Conservation (phyloP, 1,284 basidiomycete genomes). For the Inonotus obliquus region DNA sequence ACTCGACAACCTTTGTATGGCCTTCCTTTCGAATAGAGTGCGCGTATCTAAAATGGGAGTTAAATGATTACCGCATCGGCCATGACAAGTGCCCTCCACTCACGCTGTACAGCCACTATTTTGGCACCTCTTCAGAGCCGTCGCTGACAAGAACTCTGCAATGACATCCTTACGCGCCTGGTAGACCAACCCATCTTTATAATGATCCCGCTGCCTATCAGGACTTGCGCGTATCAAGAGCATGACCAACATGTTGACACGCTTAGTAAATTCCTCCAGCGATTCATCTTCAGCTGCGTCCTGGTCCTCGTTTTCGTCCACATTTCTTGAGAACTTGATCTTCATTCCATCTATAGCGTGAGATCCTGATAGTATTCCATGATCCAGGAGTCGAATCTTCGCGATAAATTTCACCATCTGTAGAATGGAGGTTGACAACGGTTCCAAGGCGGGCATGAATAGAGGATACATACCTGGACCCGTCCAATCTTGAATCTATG, state of each 20-base stretch:
- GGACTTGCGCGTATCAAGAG: conserved; percentile 47
- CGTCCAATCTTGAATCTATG: conserved; percentile 86
- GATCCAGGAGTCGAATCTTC: conserved; percentile 86
- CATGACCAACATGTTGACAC: conserved; percentile 74
- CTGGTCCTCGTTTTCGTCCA: conserved; percentile 36
- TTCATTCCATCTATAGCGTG: conserved; percentile 67
- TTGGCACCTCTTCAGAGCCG: conserved; percentile 69
- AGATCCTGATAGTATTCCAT: conserved; percentile 83
- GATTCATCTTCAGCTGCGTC: conserved; percentile 46
- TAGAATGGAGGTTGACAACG: neutral
- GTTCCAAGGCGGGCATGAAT: neutral
- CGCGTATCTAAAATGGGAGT: conserved; percentile 48
- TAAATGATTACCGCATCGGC: conserved; percentile 3
- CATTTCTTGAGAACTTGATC: conserved; percentile 30
- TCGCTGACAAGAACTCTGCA: conserved; percentile 75
- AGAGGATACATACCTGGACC: conserved; percentile 55
- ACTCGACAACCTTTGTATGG: conserved; percentile 92
- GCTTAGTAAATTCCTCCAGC: conserved; percentile 59
- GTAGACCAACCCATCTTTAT: conserved; percentile 88
- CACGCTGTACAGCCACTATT: conserved; percentile 77
- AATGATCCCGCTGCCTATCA: conserved; percentile 67
- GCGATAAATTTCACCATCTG: conserved; percentile 63
- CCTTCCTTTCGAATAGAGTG: conserved; percentile 94
- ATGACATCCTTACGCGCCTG: conserved; percentile 85
- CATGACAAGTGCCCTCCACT: conserved; percentile 33